Evolutionary conservation across 2,329 filamentous ascomycete genomes (phyloP).

Genomic region (Colletotrichum agaves): DNA sequence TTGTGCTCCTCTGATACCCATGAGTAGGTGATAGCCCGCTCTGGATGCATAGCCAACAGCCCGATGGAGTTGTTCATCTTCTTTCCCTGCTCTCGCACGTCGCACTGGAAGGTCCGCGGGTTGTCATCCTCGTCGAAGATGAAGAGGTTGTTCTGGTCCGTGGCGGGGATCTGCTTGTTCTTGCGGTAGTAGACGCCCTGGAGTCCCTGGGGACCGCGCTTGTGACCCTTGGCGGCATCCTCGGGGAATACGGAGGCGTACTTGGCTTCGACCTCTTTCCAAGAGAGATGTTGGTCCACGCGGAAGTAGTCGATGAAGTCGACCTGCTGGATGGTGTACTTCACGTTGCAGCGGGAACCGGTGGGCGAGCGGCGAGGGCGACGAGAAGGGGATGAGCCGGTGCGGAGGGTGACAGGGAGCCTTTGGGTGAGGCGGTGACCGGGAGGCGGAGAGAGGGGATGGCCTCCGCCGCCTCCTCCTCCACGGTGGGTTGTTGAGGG

Average conservation of each 20-base stretch:
- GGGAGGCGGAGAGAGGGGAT: conserved; percentile 22
- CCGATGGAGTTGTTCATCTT: conserved; percentile 41
- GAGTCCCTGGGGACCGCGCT: conserved; percentile 36
- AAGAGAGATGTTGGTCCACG: conserved; percentile 38
- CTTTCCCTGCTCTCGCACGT: conserved; percentile 43
- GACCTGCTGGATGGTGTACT: conserved; percentile 40
- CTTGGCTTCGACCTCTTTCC: conserved; percentile 39
- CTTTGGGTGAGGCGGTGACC: conserved; percentile 27
- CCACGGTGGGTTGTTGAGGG: conserved; percentile 26
- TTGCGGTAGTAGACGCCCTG: conserved; percentile 39
- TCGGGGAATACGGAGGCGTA: conserved; percentile 38
- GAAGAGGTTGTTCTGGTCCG: conserved; percentile 35
- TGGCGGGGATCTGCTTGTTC: conserved; percentile 39
- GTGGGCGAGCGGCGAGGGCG: conserved; percentile 34
- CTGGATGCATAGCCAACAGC: conserved; percentile 47
- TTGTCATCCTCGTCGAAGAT: conserved; percentile 39
- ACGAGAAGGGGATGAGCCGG: conserved; percentile 31
- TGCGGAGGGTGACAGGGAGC: conserved; percentile 26
- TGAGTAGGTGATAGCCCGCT: conserved; percentile 46
- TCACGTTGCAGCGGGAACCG: conserved; percentile 38
- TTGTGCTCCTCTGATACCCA: conserved; percentile 45
- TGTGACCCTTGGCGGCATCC: conserved; percentile 35
- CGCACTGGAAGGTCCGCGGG: conserved; percentile 36
- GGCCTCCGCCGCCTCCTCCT: background rate
- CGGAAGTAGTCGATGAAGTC: conserved; percentile 40